Percentiles rank a stretch among this genome's conserved stretches.
Evolutionary conservation across 495 filamentous ascomycete genomes (phyloP).

Genomic region (Lentithecium fluviatile): DNA sequence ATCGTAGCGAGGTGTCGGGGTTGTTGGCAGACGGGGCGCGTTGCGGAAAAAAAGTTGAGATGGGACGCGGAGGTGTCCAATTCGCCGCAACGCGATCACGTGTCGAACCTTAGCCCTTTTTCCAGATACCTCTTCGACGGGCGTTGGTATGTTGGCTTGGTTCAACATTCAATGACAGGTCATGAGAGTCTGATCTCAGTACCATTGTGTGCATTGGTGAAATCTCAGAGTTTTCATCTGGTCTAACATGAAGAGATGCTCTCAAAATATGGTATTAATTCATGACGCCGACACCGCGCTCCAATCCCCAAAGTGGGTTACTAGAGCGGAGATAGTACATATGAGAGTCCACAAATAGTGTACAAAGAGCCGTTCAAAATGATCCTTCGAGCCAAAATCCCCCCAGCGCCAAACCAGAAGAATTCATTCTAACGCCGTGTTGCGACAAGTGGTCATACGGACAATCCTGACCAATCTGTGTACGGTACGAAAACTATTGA

Average conservation of each 20-base stretch:
- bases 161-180: too few species aligned
- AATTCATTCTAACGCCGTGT: background rate
- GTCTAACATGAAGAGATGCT: background rate
- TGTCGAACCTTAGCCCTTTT: background rate
- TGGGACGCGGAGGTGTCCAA: conserved; percentile 22
- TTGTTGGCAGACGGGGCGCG: background rate
- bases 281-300: background rate
- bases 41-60: conserved; percentile 18
- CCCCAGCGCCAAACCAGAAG: background rate
- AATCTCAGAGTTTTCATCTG: too few species aligned
- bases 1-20: conserved; percentile 9
- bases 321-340: conserved; percentile 29
- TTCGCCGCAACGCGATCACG: conserved; percentile 29
- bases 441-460: background rate
- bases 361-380: conserved; percentile 1
- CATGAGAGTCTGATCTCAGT: too few species aligned
- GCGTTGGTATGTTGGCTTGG: too few species aligned
- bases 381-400: background rate
- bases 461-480: background rate
- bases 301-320: conserved; percentile 1
- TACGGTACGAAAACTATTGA: background rate
- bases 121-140: background rate
- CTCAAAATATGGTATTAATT: conserved; percentile 8
- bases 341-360: conserved; percentile 12
- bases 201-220: too few species aligned